phyloP scores from a whole-genome alignment of 1,139 yeast species.

The Diutina pseudorugosa region DNA sequence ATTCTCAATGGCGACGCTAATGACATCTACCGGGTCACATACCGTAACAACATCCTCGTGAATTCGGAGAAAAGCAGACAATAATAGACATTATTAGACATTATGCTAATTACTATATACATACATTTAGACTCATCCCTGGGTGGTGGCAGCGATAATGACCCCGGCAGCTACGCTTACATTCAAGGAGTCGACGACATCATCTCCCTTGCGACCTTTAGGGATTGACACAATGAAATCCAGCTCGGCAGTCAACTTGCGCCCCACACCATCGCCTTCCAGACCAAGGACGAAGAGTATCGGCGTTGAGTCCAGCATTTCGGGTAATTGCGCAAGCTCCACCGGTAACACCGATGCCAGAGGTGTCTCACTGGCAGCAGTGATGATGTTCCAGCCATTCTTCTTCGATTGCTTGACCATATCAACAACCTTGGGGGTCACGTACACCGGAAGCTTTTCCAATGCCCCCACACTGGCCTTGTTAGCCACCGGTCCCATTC shows the following conservation, averaged over 20 bases:
- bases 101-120: not conserved
- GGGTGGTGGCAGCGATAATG: slow-evolving; percentile 20
- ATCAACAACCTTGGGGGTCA: slow-evolving; percentile 42
- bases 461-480: slow-evolving; percentile 86
- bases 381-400: slow-evolving; percentile 62
- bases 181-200: slow-evolving; percentile 65
- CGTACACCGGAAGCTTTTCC: slow-evolving; percentile 56
- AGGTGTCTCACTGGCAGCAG: slow-evolving; percentile 37
- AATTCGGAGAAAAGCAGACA: not conserved
- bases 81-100: not conserved
- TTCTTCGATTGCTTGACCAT: slow-evolving; percentile 45
- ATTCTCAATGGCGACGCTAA: not conserved
- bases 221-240: slow-evolving; percentile 50
- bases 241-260: slow-evolving; percentile 46
- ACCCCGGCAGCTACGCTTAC: slow-evolving; percentile 85
- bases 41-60: not conserved
- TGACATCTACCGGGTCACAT: not conserved
- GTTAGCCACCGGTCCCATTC: slow-evolving; percentile 62
- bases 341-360: slow-evolving; percentile 12
- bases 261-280: slow-evolving; percentile 76
- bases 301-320: slow-evolving; percentile 38
- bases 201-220: slow-evolving; percentile 20
- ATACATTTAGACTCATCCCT: not conserved
- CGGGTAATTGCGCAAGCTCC: slow-evolving; percentile 28
- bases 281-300: slow-evolving; percentile 68